These are phyloP conservation scores for Mycena citricolor DNA, from an alignment of 1,284 basidiomycete genomes.

Conservation along the genomic window DNA sequence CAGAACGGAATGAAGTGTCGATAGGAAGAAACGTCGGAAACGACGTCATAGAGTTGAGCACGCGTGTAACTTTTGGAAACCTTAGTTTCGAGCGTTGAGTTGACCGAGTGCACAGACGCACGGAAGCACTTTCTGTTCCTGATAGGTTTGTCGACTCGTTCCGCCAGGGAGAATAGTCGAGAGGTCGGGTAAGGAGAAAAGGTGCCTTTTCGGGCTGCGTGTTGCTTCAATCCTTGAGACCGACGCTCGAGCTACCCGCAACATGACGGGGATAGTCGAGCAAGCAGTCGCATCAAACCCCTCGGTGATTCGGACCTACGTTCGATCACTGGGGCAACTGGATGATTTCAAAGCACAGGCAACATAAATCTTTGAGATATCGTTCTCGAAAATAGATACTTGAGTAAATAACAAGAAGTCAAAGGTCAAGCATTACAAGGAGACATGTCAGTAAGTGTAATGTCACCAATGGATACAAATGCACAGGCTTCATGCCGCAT, in stretches of 20 bases:
- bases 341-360: too few species aligned
- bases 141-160: constrained; percentile 37
- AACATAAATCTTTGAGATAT: too few species aligned
- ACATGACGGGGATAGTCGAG: too few species aligned
- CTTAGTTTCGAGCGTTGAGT: constrained; percentile 5
- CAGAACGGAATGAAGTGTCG: constrained; percentile 90
- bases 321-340: too few species aligned
- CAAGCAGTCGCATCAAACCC: too few species aligned
- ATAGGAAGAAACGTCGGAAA: constrained; percentile 88
- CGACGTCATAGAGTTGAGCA: constrained; percentile 80
- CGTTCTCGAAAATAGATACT: too few species aligned
- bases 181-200: constrained; percentile 40
- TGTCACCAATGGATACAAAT: too few species aligned
- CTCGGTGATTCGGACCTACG: too few species aligned
- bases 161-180: constrained; percentile 23
- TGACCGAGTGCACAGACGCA: constrained; percentile 42
- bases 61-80: constrained; percentile 54
- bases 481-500: constrained; percentile 39
- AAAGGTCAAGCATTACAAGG: too few species aligned
- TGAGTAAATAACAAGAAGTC: too few species aligned
- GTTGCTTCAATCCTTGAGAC: too few species aligned
- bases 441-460: too few species aligned
- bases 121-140: constrained; percentile 68
- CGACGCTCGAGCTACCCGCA: constrained; percentile 17
- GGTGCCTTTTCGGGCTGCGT: constrained; percentile 26